Evolutionary conservation across 2,329 filamentous ascomycete genomes (phyloP).

Genomic region (Penicillium sp.): DNA sequence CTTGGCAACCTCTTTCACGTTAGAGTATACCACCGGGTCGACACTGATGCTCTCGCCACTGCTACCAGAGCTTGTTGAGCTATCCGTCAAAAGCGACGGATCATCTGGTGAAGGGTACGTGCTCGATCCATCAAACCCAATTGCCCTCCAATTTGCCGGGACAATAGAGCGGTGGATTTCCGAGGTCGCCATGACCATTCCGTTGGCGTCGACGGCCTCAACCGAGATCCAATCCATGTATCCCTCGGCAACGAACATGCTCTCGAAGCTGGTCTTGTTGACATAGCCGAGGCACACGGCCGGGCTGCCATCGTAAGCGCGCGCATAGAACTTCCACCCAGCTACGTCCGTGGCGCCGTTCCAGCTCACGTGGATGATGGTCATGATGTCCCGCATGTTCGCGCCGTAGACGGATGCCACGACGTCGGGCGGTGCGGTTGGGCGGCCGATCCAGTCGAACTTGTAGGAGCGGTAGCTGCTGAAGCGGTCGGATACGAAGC

Average conservation of each 20-base stretch:
- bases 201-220: slow-evolving; percentile 22
- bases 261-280: slow-evolving; percentile 37
- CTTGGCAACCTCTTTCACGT: slow-evolving; percentile 31
- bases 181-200: slow-evolving; percentile 25
- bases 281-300: slow-evolving; percentile 22
- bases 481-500: slow-evolving; percentile 34
- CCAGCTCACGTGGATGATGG: slow-evolving; percentile 23
- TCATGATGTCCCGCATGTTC: slow-evolving; percentile 17
- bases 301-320: slow-evolving; percentile 17
- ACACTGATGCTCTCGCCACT: not conserved
- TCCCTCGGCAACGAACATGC: slow-evolving; percentile 30
- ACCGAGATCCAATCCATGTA: slow-evolving; percentile 31
- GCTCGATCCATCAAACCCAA: slow-evolving; percentile 26
- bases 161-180: slow-evolving; percentile 23
- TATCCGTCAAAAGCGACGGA: slow-evolving; percentile 21
- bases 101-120: slow-evolving; percentile 28
- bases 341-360: slow-evolving; percentile 39
- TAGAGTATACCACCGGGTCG: slow-evolving; percentile 11
- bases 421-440: slow-evolving; percentile 31
- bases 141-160: slow-evolving; percentile 31
- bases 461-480: slow-evolving; percentile 45
- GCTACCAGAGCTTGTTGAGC: slow-evolving; percentile 13
- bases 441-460: slow-evolving; percentile 36
- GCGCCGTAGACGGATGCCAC: slow-evolving; percentile 35
- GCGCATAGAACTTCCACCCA: slow-evolving; percentile 33